These are phyloP conservation scores for Aspergillus clavatus DNA, from an alignment of 2,329 filamentous ascomycete species.

Conservation along the genomic window DNA sequence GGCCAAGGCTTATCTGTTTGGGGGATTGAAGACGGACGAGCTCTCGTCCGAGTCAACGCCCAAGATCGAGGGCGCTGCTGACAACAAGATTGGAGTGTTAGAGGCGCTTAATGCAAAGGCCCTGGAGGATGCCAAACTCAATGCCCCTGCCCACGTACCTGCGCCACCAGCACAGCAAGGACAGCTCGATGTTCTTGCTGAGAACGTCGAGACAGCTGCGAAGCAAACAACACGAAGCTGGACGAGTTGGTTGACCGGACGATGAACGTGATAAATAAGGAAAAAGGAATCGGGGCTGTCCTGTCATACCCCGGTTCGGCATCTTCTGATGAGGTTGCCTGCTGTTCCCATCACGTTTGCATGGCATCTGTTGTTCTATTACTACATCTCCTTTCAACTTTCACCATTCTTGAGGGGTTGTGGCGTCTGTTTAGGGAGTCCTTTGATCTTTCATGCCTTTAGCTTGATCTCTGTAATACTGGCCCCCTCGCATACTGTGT, in stretches of 20 bases:
- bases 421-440: constrained; percentile 24
- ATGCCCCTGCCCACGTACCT: constrained; percentile 5
- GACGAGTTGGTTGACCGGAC: constrained; percentile 38
- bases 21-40: constrained; percentile 37
- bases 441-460: constrained; percentile 19
- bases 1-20: constrained; percentile 36
- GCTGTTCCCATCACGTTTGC: constrained; percentile 5
- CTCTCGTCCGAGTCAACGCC: constrained; percentile 7
- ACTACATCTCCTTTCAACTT: constrained; percentile 9
- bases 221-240: constrained; percentile 36
- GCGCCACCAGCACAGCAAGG: constrained; percentile 15
- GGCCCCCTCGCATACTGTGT: constrained; percentile 29
- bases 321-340: neutral
- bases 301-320: neutral
- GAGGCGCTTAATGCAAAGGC: constrained; percentile 36
- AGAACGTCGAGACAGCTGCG: constrained; percentile 32
- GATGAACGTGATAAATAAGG: constrained; percentile 18
- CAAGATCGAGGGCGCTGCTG: constrained; percentile 7
- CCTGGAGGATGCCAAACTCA: constrained; percentile 19
- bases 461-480: constrained; percentile 15
- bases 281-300: neutral
- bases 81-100: constrained; percentile 26
- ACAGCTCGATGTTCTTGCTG: constrained; percentile 32
- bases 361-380: constrained; percentile 9
- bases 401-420: constrained; percentile 26